phyloP scores from a whole-genome alignment of 2,329 filamentous ascomycete genomes.

The Exophiala phaeomuriformis region DNA sequence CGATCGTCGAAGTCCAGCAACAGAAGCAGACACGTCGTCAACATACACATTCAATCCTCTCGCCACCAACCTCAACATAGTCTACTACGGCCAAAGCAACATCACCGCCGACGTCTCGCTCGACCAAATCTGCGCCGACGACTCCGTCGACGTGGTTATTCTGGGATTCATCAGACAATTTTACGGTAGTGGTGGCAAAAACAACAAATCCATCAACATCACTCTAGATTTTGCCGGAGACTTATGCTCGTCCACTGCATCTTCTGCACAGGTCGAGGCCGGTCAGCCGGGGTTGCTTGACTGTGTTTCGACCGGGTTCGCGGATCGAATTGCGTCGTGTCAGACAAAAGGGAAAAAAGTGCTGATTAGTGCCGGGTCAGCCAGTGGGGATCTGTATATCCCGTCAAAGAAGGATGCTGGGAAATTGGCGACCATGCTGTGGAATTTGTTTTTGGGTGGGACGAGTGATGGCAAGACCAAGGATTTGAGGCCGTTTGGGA shows the following conservation, averaged over 20 bases:
- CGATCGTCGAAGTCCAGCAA: background rate
- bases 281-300: slow-evolving; percentile 21
- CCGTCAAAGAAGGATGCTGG: slow-evolving; percentile 34
- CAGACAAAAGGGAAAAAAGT: slow-evolving; percentile 38
- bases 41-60: slow-evolving; percentile 1
- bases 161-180: slow-evolving; percentile 27
- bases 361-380: slow-evolving; percentile 44
- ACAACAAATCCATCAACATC: background rate
- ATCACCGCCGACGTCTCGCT: slow-evolving; percentile 19
- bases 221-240: slow-evolving; percentile 15
- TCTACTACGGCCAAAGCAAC: slow-evolving; percentile 25
- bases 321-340: slow-evolving; percentile 27
- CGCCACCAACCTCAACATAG: slow-evolving; percentile 5
- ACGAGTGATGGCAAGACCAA: slow-evolving; percentile 28
- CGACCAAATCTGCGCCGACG: slow-evolving; percentile 23
- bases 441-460: slow-evolving; percentile 43
- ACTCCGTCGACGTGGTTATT: slow-evolving; percentile 27
- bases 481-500: slow-evolving; percentile 42
- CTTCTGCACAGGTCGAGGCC: slow-evolving; percentile 3
- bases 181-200: slow-evolving; percentile 5
- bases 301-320: slow-evolving; percentile 18
- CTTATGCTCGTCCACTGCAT: slow-evolving; percentile 12
- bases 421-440: slow-evolving; percentile 45
- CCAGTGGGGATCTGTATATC: slow-evolving; percentile 37
- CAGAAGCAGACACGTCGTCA: background rate